Percentiles rank a stretch among this genome's conserved stretches.
These are phyloP conservation scores for Sutorius australiensis DNA, from an alignment of 768 basidiomycete species.

Conservation along the genomic window DNA sequence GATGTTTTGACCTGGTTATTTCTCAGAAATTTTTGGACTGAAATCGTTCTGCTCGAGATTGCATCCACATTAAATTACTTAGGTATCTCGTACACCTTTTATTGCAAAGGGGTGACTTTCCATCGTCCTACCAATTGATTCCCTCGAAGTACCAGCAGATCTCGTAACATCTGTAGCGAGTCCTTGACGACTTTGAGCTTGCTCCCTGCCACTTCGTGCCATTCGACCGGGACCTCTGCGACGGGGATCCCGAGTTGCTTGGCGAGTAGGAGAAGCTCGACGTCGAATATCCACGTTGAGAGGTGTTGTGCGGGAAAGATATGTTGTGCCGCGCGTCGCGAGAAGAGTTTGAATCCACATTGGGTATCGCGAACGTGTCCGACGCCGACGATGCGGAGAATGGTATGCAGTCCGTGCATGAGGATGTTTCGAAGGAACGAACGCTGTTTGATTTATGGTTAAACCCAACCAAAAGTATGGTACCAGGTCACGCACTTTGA, in stretches of 20 bases:
- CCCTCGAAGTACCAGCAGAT: constrained; percentile 76
- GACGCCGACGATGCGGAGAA: constrained; percentile 85
- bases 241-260: constrained; percentile 76
- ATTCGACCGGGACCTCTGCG: constrained; percentile 81
- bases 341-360: constrained; percentile 96
- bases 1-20: constrained; percentile 1
- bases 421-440: constrained; percentile 85
- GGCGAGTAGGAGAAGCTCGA: constrained; percentile 85
- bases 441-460: constrained; percentile 46
- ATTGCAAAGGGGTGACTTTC: constrained; percentile 36
- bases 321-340: constrained; percentile 71
- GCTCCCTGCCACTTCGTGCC: constrained; percentile 93
- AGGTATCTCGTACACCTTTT: constrained; percentile 25
- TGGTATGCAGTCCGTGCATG: constrained; percentile 91
- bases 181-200: constrained; percentile 86
- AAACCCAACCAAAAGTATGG: neutral
- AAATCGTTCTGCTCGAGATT: constrained; percentile 2
- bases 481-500: constrained; percentile 54
- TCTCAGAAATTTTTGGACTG: constrained; percentile 11
- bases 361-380: constrained; percentile 92
- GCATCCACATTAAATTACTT: constrained; percentile 23
- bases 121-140: constrained; percentile 82
- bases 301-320: constrained; percentile 89
- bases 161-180: constrained; percentile 84
- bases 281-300: constrained; percentile 94